Conservation (phyloP, 2,329 filamentous ascomycete genomes). For the Cytospora schulzeri region DNA sequence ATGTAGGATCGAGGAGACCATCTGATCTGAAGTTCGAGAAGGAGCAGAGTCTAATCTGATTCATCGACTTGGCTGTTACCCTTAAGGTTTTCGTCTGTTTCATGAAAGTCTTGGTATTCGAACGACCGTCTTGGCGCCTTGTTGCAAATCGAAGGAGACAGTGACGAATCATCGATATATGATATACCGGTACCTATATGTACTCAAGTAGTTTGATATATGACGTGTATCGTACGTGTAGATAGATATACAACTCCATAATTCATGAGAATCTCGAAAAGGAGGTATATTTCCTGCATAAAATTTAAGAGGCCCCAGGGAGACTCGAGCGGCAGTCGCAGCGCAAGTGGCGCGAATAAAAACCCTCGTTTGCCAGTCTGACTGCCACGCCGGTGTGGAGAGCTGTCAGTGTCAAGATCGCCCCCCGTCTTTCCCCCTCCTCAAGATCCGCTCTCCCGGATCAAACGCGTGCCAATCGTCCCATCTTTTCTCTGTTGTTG, state of each 20-base stretch:
- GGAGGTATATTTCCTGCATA: not conserved
- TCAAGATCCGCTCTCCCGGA: conserved; percentile 17
- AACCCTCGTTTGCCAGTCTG: not conserved
- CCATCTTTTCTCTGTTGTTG: not conserved
- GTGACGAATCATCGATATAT: not conserved
- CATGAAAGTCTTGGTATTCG: not conserved
- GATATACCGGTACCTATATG: not conserved
- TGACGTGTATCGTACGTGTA: not conserved
- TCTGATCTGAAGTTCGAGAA: conserved; percentile 2
- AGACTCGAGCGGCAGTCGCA: not conserved
- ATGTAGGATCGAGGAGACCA: not conserved
- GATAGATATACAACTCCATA: not conserved
- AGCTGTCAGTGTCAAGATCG: not conserved
- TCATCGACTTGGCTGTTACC: not conserved
- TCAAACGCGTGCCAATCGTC: conserved; percentile 7
- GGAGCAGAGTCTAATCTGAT: not conserved
- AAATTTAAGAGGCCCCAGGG: not conserved
- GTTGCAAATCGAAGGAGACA: not conserved
- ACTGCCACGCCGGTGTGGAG: not conserved
- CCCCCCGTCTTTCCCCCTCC: not conserved
- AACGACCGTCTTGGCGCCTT: not conserved
- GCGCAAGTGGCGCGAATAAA: not conserved
- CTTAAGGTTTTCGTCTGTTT: not conserved
- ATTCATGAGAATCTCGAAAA: not conserved
- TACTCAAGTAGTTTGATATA: not conserved